Evolutionary conservation across 73 alveolate genomes (phyloP).

Genomic region (Uronychia setigera): DNA sequence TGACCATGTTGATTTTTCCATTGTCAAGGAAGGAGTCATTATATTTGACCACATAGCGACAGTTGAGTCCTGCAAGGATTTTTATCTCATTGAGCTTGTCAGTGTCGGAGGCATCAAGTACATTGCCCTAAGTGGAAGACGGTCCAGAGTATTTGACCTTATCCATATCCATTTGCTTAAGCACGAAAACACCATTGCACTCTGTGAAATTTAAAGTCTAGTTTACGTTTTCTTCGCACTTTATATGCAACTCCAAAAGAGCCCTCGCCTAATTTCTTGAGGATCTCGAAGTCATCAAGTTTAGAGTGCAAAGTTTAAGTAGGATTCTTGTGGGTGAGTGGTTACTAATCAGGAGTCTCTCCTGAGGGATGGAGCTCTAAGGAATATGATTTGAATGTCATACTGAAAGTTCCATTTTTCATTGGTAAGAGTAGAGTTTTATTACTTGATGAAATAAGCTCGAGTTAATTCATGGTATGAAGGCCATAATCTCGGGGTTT

Average conservation of each 20-base stretch:
- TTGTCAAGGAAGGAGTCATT: conserved; percentile 75
- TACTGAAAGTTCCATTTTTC: no score
- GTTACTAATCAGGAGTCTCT: no score
- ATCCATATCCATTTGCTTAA: background rate
- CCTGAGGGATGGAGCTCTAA: no score
- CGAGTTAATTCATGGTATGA: no score
- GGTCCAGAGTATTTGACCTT: background rate
- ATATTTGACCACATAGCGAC: conserved; percentile 76
- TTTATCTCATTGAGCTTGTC: conserved; percentile 68
- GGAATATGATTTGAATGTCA: no score
- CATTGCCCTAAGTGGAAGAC: background rate
- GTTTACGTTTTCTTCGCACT: conserved; percentile 67
- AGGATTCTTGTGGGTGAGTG: no score
- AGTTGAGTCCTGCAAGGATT: conserved; percentile 53
- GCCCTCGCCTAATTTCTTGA: conserved; percentile 73
- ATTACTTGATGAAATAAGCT: no score
- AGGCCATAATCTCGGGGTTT: no score
- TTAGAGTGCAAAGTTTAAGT: no score
- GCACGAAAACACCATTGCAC: conserved; percentile 1
- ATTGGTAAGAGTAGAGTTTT: no score
- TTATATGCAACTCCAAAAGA: conserved; percentile 72
- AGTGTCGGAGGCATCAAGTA: background rate
- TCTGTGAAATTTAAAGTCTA: background rate
- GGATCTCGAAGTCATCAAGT: conserved; percentile 70
- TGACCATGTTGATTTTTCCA: conserved; percentile 66